Evolutionary conservation across 768 basidiomycete genomes (phyloP).

Genomic region (Calocybe gangraenosa): DNA sequence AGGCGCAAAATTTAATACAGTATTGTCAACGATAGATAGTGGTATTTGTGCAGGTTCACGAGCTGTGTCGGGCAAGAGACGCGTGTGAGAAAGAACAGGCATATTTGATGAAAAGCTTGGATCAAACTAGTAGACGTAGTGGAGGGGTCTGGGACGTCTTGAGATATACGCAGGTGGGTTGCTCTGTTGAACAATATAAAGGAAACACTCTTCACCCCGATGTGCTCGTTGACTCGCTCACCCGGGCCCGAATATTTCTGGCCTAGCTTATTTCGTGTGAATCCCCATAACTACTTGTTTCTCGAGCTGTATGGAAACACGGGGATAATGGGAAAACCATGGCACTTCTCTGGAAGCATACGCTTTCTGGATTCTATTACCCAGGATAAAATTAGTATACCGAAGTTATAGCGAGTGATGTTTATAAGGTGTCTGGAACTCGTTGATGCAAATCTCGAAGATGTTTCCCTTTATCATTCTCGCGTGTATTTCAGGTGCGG

Average conservation of each 20-base stretch:
- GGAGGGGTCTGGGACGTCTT: too few species aligned
- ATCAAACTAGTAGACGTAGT: too few species aligned
- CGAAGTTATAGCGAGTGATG: conserved; percentile 15
- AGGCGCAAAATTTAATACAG: conserved; percentile 21
- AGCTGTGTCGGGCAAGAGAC: conserved; percentile 9
- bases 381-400: not conserved
- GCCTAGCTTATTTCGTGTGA: too few species aligned
- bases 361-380: not conserved
- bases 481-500: conserved; percentile 15
- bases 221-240: too few species aligned
- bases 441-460: not conserved
- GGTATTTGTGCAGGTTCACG: conserved; percentile 6
- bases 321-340: conserved; percentile 7
- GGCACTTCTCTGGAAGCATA: conserved; percentile 1
- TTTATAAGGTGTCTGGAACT: conserved; percentile 10
- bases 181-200: too few species aligned
- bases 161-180: too few species aligned
- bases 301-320: too few species aligned
- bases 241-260: too few species aligned
- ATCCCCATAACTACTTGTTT: too few species aligned
- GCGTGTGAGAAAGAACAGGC: conserved; percentile 11
- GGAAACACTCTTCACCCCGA: too few species aligned
- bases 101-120: not conserved
- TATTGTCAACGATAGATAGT: conserved; percentile 27
- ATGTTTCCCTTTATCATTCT: conserved; percentile 21